Evolutionary conservation across 768 basidiomycete species (phyloP), one percentile per base, ranked within the genome.

Genomic region (Leucosporidium yakuticum): DNA sequence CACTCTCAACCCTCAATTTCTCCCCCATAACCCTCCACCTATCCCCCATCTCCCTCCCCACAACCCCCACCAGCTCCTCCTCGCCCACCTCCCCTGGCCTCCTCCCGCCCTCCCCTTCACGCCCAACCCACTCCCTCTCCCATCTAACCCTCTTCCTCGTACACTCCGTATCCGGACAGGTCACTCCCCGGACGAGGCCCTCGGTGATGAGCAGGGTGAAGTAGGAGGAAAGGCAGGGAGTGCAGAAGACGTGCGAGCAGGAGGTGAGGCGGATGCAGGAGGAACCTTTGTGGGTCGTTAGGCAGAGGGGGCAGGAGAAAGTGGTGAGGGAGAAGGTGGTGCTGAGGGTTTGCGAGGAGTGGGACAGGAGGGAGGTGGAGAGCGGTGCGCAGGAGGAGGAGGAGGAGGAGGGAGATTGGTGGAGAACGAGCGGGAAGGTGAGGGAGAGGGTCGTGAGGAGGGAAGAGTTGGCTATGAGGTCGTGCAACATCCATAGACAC

Each of bases 121-220:
- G 34, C 60, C 23, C 55, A 47, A 25, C n/a, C 70, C 75, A 8
- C 12, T 47, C 5, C 75, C 75, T 9, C 65, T 4, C 74, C 56
- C 32, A 27, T 31, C 53, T 72, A 68, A 9, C 74, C 62, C 49
- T 74, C 74, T 17, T 69, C 66, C 47, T n/a, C 17, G 59, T 62
- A n/a, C 54, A 73, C 70, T 29, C 60, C 25, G 47, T 58, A 60
- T 5, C 15, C 1, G 75, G 74, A 48, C 75, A 76, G 20, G 68
- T 60, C 17, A 76, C 74, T 8, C 63, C 63, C 44, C 67, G 36
- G 0, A 74, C 70, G 23, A 74, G 60, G 6, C 75, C 75, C 60
- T 76, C 75, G 27, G 67, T 64, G 62, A 76, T 76, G 29, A 73
- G 66, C 17, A 76, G 62, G 36, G 61, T 58, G 60, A 71, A 76